Evolutionary conservation across 495 filamentous ascomycete genomes (phyloP).

Genomic region (Podospora pseudopauciseta): DNA sequence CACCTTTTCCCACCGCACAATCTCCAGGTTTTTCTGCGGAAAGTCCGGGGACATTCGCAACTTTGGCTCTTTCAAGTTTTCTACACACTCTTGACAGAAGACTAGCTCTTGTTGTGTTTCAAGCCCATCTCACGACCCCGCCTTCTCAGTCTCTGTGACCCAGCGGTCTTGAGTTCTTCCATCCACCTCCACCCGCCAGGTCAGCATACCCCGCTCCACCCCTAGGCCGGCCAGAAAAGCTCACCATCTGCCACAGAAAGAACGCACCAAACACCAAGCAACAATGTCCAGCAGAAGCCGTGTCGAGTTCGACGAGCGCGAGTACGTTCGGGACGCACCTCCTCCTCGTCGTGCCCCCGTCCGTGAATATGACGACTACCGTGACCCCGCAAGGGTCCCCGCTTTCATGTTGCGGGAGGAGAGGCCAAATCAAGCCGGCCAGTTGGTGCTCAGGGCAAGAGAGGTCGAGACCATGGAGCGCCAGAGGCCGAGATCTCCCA

Average conservation of each 20-base stretch:
- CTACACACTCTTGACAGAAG: not conserved
- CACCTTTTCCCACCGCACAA: conserved; percentile 3
- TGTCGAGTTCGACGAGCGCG: conserved; percentile 42
- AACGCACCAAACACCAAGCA: conserved; percentile 11
- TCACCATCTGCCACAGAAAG: conserved; percentile 3
- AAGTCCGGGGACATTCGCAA: not conserved
- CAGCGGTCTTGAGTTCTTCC: not conserved
- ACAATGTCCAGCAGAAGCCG: conserved; percentile 33
- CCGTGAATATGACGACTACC: conserved; percentile 36
- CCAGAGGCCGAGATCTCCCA: conserved; percentile 40
- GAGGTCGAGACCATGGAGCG: conserved; percentile 46
- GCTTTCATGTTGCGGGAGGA: conserved; percentile 41
- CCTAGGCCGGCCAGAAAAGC: conserved; percentile 7
- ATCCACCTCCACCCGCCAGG: conserved; percentile 2
- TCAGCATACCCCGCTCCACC: conserved; percentile 15
- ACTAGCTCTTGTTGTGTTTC: not conserved
- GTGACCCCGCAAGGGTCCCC: conserved; percentile 34
- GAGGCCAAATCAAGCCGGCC: conserved; percentile 37
- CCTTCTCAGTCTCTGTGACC: not conserved
- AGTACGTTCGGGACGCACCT: conserved; percentile 35
- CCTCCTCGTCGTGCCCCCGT: conserved; percentile 27
- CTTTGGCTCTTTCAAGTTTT: conserved; percentile 1
- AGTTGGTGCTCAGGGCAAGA: conserved; percentile 43
- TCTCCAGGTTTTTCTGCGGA: not conserved
- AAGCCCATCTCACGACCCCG: not conserved